Base-by-base conservation (phyloP, 2,329 filamentous ascomycete species). In the Paecilomyces sp. region DNA sequence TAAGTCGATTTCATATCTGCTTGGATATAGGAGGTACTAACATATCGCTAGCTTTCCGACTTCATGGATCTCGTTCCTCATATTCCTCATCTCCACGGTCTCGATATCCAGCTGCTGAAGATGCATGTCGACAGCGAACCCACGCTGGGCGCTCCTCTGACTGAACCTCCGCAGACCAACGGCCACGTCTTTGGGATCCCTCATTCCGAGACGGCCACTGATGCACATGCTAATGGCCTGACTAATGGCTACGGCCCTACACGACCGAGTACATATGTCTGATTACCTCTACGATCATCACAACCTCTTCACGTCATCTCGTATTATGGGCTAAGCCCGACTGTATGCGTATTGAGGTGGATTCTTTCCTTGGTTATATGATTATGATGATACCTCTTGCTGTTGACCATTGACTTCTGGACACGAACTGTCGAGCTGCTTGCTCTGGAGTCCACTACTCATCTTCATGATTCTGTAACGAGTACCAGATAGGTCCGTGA, bases 1-100 rank as follows among this genome's bases (percentile, higher is more conserved):
- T 79, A 71, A 65, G 74, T 63, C 56, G 41, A 51, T 11, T 30
- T 11, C 6, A 22, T 8, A 24, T 31, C 2, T 51, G 18, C 6
- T 47, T 47, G 36, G 36, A n/a, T 58, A 22, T 22, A n/a, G 22
- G 31, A 8, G 18, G 3, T 13, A n/a, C 54, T 55, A 55, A 55
- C 30, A 33, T 55, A 8, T 28, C 51, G 28, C 24, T 61, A 79
- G 77, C 74, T 80, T 56, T 79, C 78, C 52, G 79, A 80, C 67
- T 81, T 82, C 65, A 75, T 77, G 71, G 77, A 80, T 60, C 74
- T 80, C 41, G 74, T 80, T 54, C 77, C 78, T 28, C 77, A 78
- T 61, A 73, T 79, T 62, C 76, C 76, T 33, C 79, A 82, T 66
- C 74, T 82, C 18, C 69, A 77, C 34, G 76, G 73, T 3, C 64